Evolutionary conservation across 2,329 filamentous ascomycete species (phyloP).

Genomic region (Pestalotiopsis sp.): DNA sequence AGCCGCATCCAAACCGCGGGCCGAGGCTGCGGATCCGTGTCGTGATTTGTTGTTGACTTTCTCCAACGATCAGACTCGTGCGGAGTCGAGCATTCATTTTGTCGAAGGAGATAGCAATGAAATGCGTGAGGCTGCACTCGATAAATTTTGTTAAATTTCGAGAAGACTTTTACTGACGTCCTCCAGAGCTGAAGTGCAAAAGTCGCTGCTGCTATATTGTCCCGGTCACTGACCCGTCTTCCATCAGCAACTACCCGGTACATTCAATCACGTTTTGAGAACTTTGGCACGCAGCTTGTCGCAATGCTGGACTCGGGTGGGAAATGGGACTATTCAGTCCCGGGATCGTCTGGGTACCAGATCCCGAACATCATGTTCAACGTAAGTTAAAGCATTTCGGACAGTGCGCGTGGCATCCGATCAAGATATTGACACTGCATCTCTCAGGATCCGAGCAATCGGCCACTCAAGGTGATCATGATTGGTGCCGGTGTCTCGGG

Average conservation of each 20-base stretch:
- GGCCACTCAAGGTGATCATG: neutral
- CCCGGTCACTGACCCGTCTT: neutral
- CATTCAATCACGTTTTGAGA: neutral
- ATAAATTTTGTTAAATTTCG: no score
- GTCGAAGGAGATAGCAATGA: neutral
- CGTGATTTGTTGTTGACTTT: neutral
- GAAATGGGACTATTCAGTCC: neutral
- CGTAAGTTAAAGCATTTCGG: neutral
- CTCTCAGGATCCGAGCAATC: neutral
- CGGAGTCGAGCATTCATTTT: neutral
- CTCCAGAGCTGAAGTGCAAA: neutral
- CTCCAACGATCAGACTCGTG: neutral
- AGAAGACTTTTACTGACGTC: neutral
- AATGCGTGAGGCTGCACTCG: neutral
- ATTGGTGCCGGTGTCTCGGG: neutral
- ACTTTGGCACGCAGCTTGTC: neutral
- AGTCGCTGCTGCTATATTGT: neutral
- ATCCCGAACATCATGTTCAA: neutral
- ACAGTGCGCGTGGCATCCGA: neutral
- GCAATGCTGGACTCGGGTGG: neutral
- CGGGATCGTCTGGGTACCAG: neutral
- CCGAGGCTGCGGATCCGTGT: neutral
- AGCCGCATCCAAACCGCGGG: neutral
- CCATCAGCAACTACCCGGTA: neutral
- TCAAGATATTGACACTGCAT: neutral